Conservation (phyloP, 1,284 basidiomycete genomes). For the Irpex sp. region DNA sequence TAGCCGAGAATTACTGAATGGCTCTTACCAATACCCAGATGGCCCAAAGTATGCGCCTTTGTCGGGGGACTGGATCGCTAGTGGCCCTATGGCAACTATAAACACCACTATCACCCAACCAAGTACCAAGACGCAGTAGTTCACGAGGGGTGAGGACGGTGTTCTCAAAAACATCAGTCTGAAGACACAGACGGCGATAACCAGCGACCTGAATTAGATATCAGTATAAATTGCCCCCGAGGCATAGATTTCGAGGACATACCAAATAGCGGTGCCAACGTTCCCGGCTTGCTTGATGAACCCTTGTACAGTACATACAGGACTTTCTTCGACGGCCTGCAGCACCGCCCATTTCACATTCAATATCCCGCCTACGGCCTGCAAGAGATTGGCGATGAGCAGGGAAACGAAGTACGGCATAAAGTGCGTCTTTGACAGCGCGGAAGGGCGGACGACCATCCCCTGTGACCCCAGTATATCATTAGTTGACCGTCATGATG, state of each 20-base stretch:
- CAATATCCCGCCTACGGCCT: constrained; percentile 37
- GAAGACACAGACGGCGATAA: constrained; percentile 39
- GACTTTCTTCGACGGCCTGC: constrained; percentile 30
- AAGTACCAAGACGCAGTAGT: constrained; percentile 25
- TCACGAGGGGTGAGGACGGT: constrained; percentile 18
- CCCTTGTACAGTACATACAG: constrained; percentile 39
- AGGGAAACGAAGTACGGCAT: constrained; percentile 35
- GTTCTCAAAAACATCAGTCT: constrained; percentile 37
- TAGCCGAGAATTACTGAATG: not conserved
- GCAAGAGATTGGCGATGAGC: constrained; percentile 38
- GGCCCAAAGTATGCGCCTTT: constrained; percentile 41
- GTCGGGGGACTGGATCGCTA: constrained; percentile 28
- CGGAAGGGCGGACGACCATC: constrained; percentile 16
- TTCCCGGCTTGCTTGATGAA: constrained; percentile 42
- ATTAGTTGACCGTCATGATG: not conserved
- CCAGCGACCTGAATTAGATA: constrained; percentile 31
- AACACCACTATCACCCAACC: constrained; percentile 35
- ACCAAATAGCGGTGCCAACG: constrained; percentile 39
- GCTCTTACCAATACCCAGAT: constrained; percentile 36
- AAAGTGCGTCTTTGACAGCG: constrained; percentile 27
- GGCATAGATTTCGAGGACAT: not conserved
- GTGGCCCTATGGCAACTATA: constrained; percentile 34
- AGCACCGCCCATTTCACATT: constrained; percentile 36
- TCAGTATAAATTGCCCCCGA: not conserved
- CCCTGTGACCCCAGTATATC: constrained; percentile 11